Conservation (phyloP, 208 protist species). For the Angomonas ambiguus region DNA sequence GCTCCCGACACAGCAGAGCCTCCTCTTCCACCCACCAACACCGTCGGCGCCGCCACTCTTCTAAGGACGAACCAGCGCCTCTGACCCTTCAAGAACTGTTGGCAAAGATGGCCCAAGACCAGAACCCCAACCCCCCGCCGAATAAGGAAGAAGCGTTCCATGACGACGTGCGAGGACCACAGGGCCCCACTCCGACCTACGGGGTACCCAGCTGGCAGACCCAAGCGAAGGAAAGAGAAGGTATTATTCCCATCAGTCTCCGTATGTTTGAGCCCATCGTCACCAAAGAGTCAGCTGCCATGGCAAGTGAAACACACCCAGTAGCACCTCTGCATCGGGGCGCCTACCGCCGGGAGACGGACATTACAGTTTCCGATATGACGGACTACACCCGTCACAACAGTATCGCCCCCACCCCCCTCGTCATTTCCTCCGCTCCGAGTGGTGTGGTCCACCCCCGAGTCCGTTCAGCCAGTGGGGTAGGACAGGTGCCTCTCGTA, state of each 20-base stretch:
- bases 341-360: not conserved
- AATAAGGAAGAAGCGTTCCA: not conserved
- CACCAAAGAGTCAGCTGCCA: not conserved
- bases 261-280: not conserved
- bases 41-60: not conserved
- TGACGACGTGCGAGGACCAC: not conserved
- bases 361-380: not conserved
- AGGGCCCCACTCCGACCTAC: not conserved
- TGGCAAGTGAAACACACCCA: not conserved
- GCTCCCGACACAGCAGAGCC: not conserved
- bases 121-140: not conserved
- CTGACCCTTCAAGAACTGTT: conserved; percentile 9
- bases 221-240: not conserved
- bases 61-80: not conserved
- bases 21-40: not conserved
- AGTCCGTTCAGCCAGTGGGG: not conserved
- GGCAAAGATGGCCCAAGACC: not conserved
- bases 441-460: too few species aligned
- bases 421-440: not conserved
- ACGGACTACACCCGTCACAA: not conserved
- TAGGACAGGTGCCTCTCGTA: not conserved
- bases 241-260: not conserved
- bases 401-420: not conserved
- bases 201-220: too few species aligned
- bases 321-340: not conserved